Evolutionary conservation across 768 basidiomycete species (phyloP).

Genomic region (Phylloporus arenicola): DNA sequence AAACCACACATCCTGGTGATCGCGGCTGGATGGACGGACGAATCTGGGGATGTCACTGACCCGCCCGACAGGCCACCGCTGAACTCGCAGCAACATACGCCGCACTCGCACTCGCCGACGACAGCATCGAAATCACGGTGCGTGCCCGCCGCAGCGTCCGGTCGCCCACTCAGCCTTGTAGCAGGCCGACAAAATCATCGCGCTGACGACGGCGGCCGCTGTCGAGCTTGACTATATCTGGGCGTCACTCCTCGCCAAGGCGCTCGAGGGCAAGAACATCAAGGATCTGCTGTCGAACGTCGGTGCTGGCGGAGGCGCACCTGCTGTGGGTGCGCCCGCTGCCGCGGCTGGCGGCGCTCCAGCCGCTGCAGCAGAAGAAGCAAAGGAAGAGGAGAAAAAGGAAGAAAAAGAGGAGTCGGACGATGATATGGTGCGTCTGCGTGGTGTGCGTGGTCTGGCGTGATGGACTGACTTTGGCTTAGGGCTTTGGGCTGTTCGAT

Average conservation of each 20-base stretch:
- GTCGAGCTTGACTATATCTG: conserved; percentile 95
- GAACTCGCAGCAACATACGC: conserved; percentile 96
- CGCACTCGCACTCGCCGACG: conserved; percentile 97
- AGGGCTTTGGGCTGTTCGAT: conserved; percentile 98
- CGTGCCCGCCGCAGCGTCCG: conserved; percentile 30
- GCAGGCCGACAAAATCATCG: conserved; percentile 86
- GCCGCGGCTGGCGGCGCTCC: conserved; percentile 53
- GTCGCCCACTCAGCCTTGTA: not conserved
- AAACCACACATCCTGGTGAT: not conserved
- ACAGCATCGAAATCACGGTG: conserved; percentile 95
- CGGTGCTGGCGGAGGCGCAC: conserved; percentile 85
- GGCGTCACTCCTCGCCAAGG: conserved; percentile 95
- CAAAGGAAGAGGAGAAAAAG: conserved; percentile 78
- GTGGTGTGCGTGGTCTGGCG: not conserved
- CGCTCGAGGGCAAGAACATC: conserved; percentile 96
- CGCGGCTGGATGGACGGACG: conserved; percentile 17
- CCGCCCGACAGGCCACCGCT: conserved; percentile 38
- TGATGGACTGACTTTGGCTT: not conserved
- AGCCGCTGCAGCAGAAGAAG: conserved; percentile 64
- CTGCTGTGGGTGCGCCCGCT: conserved; percentile 54
- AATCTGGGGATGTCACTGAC: conserved; percentile 18
- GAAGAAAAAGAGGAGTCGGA: conserved; percentile 87
- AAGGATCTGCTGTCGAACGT: conserved; percentile 95
- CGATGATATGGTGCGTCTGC: conserved; percentile 48
- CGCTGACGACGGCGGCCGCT: conserved; percentile 78